These are phyloP conservation scores for Pythium dissotocum DNA, from an alignment of 352 stramenopile species.

Conservation along the genomic window DNA sequence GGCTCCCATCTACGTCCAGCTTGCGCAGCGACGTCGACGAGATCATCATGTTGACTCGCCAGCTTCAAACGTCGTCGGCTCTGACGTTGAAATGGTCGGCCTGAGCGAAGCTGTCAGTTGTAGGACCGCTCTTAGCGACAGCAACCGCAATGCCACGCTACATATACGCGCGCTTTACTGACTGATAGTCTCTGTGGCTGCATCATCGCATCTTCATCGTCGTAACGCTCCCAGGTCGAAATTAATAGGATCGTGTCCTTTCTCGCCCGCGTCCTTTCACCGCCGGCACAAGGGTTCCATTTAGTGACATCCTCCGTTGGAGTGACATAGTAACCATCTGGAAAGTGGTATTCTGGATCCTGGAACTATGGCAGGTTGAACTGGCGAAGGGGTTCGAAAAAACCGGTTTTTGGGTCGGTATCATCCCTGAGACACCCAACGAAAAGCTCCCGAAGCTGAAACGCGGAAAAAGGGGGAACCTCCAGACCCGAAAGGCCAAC, in stretches of 20 bases:
- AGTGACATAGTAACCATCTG: background rate
- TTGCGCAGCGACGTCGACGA: slow-evolving; percentile 6
- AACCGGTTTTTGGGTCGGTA: slow-evolving; percentile 26
- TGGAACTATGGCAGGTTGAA: slow-evolving; percentile 20
- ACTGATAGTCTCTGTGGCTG: background rate
- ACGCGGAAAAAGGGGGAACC: slow-evolving; percentile 23
- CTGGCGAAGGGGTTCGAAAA: slow-evolving; percentile 21
- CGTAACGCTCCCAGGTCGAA: background rate
- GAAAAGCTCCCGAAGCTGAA: slow-evolving; percentile 16
- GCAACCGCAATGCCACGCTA: background rate
- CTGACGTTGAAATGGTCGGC: background rate
- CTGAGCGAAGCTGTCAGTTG: background rate
- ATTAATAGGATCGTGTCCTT: background rate
- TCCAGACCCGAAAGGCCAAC: slow-evolving; percentile 6
- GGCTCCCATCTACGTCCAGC: slow-evolving; percentile 11
- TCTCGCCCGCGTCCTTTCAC: background rate
- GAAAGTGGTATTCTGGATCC: background rate
- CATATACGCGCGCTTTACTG: background rate
- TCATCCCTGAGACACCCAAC: slow-evolving; percentile 27
- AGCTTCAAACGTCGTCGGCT: background rate
- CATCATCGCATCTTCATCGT: background rate
- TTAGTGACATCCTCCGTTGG: background rate
- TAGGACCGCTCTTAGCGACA: background rate
- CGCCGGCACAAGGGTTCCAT: background rate
- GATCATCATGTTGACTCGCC: slow-evolving; percentile 9